Evolutionary conservation across 805 yeast species (phyloP).

Genomic region (Metschnikowia peoriensis): DNA sequence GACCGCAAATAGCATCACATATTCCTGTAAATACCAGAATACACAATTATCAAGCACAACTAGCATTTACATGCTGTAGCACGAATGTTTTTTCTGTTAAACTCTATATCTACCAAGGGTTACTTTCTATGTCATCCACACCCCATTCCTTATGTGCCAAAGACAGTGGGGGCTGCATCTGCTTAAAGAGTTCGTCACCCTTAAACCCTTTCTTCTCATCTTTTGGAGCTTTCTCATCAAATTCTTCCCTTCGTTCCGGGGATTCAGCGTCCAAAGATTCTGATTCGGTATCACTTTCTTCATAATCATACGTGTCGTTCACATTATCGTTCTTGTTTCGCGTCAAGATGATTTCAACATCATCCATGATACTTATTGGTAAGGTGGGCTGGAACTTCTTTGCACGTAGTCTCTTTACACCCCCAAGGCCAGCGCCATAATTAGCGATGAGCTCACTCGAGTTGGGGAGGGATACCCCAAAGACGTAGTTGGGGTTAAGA

Average conservation of each 20-base stretch:
- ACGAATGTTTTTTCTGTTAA: background rate
- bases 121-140: slow-evolving; percentile 51
- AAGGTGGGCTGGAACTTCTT: slow-evolving; percentile 66
- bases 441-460: slow-evolving; percentile 64
- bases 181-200: slow-evolving; percentile 50
- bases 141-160: slow-evolving; percentile 52
- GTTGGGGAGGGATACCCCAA: slow-evolving; percentile 69
- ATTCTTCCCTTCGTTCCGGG: slow-evolving; percentile 9
- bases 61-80: background rate
- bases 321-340: slow-evolving; percentile 27
- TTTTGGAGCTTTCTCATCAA: slow-evolving; percentile 6
- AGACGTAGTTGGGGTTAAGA: slow-evolving; percentile 52
- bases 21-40: slow-evolving; percentile 13
- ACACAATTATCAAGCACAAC: background rate
- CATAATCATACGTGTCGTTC: slow-evolving; percentile 33
- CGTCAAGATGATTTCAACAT: slow-evolving; percentile 57
- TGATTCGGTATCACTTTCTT: slow-evolving; percentile 26
- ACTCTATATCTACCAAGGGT: slow-evolving; percentile 56
- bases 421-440: slow-evolving; percentile 77
- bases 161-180: slow-evolving; percentile 47
- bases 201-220: slow-evolving; percentile 23
- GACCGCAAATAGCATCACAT: slow-evolving; percentile 2
- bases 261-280: slow-evolving; percentile 20
- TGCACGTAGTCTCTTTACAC: slow-evolving; percentile 52
- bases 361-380: slow-evolving; percentile 68